Conservation (phyloP, 2,329 filamentous ascomycete genomes). For the Penicillium capsulatum region DNA sequence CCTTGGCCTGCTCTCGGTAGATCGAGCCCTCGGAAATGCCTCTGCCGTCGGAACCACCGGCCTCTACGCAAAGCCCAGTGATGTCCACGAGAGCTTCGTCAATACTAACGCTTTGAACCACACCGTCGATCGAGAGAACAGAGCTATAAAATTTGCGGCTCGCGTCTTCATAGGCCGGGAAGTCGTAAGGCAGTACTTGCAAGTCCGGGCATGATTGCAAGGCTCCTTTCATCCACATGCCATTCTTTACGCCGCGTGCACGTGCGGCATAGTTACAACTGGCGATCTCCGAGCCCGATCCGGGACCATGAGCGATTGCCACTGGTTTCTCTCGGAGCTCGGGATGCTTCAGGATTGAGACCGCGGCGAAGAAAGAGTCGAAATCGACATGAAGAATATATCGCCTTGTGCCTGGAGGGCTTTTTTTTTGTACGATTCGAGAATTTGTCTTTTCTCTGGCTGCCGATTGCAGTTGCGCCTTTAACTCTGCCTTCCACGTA, state of each 20-base stretch:
- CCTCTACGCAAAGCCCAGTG: slow-evolving; percentile 63
- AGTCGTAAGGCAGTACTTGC: slow-evolving; percentile 92
- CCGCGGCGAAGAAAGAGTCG: slow-evolving; percentile 95
- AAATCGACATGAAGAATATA: slow-evolving; percentile 97
- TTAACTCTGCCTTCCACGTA: slow-evolving; percentile 93
- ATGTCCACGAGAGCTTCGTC: slow-evolving; percentile 91
- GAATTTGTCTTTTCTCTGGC: slow-evolving; percentile 62
- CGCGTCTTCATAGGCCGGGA: slow-evolving; percentile 87
- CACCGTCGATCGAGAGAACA: slow-evolving; percentile 71
- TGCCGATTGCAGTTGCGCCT: slow-evolving; percentile 77
- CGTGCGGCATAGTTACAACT: slow-evolving; percentile 95
- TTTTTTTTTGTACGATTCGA: slow-evolving; percentile 49
- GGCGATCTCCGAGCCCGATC: slow-evolving; percentile 87
- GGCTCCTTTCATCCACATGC: slow-evolving; percentile 98
- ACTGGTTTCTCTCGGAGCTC: slow-evolving; percentile 73
- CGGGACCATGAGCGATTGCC: slow-evolving; percentile 82
- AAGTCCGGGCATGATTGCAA: slow-evolving; percentile 77
- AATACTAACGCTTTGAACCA: slow-evolving; percentile 93
- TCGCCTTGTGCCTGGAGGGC: slow-evolving; percentile 60
- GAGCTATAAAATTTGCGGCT: slow-evolving; percentile 83
- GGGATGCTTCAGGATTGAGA: slow-evolving; percentile 75
- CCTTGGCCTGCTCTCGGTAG: slow-evolving; percentile 73
- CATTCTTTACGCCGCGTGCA: slow-evolving; percentile 83
- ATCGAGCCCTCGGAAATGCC: slow-evolving; percentile 64
- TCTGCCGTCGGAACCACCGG: slow-evolving; percentile 62